Conservation (phyloP, 2,329 filamentous ascomycete species). For the Penicillium sp. region DNA sequence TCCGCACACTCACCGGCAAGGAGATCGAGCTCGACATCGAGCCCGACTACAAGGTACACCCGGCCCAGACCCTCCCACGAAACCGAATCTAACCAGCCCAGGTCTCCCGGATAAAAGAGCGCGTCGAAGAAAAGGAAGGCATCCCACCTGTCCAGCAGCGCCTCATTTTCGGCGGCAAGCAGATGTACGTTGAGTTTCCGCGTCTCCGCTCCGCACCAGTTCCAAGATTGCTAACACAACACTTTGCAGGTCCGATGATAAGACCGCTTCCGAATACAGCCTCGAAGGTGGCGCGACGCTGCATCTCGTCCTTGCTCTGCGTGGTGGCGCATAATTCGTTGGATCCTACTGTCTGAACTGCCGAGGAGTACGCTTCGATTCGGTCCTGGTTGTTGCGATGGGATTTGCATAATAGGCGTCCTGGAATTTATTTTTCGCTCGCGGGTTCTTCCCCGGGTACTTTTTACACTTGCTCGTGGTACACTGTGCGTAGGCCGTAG, state of each 20-base stretch:
- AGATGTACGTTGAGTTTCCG: conserved; percentile 67
- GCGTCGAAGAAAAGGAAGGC: conserved; percentile 98
- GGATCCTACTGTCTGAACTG: background rate
- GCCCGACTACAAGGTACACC: conserved; percentile 79
- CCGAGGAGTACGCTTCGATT: background rate
- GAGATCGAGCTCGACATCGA: conserved; percentile 99
- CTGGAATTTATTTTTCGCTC: background rate
- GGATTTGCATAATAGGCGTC: conserved; percentile 3
- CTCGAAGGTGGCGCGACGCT: conserved; percentile 91
- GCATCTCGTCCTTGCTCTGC: conserved; percentile 90
- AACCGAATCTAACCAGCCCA: conserved; percentile 37
- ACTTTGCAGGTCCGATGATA: conserved; percentile 79
- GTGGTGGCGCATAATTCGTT: conserved; percentile 68
- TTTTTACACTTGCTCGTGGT: background rate
- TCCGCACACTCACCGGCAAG: conserved; percentile 96
- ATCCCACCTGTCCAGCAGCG: conserved; percentile 97
- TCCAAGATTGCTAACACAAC: conserved; percentile 1
- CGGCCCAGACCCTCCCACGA: background rate
- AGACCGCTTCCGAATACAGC: conserved; percentile 85
- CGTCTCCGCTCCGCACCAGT: background rate
- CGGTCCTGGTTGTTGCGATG: background rate
- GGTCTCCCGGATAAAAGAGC: conserved; percentile 97
- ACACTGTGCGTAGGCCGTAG: background rate
- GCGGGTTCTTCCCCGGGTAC: background rate
- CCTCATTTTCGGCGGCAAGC: conserved; percentile 94